A percentile compares a stretch with the other conserved stretches of the same genome.
These are phyloP conservation scores for Jaenimonas drosophilae DNA, from an alignment of 208 protist species.

Conservation along the genomic window DNA sequence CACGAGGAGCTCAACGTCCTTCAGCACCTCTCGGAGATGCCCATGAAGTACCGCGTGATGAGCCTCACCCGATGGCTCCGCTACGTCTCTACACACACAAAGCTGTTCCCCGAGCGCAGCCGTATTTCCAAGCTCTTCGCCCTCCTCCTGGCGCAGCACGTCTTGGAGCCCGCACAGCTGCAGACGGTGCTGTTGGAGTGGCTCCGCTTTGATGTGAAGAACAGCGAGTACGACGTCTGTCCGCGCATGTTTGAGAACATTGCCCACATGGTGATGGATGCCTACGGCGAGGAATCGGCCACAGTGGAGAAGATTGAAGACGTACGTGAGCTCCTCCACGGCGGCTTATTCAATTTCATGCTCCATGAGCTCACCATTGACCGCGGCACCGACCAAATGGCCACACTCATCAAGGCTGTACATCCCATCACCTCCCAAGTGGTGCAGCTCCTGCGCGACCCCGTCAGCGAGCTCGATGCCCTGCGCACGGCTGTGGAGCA, in stretches of 20 bases:
- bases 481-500: constrained; percentile 47
- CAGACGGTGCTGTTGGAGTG: constrained; percentile 58
- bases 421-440: constrained; percentile 23
- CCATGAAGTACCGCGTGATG: constrained; percentile 54
- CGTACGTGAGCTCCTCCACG: constrained; percentile 48
- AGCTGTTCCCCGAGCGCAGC: constrained; percentile 43
- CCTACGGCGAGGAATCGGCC: constrained; percentile 30
- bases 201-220: constrained; percentile 75
- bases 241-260: constrained; percentile 80
- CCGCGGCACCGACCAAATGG: constrained; percentile 47
- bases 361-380: constrained; percentile 47
- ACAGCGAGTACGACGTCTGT: constrained; percentile 56
- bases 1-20: constrained; percentile 28
- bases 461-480: constrained; percentile 16
- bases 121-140: constrained; percentile 48
- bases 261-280: constrained; percentile 59
- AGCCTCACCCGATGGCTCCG: constrained; percentile 82
- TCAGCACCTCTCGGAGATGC: constrained; percentile 39
- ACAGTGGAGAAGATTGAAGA: constrained; percentile 27
- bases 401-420: constrained; percentile 46
- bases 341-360: constrained; percentile 67
- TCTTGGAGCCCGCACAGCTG: constrained; percentile 20
- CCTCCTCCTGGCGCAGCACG: constrained; percentile 29
- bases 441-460: constrained; percentile 25
- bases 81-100: constrained; percentile 37